These are phyloP conservation scores for Pouteria campechiana DNA, from an alignment of 179 eudicot species.

Conservation along the genomic window DNA sequence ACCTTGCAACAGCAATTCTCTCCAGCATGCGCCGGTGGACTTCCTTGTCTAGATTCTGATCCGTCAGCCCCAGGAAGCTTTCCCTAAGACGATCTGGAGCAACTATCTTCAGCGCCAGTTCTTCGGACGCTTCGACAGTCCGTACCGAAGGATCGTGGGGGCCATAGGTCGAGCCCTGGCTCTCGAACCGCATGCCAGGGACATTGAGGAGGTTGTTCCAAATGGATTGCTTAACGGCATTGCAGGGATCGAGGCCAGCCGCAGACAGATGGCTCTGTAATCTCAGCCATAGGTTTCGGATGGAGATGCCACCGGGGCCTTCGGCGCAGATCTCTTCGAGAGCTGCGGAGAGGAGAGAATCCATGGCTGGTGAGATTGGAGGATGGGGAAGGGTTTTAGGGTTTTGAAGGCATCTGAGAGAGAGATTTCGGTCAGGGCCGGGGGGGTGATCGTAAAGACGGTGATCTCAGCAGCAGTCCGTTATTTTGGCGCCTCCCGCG, in stretches of 20 bases:
- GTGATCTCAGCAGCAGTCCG: no score
- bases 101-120: slow-evolving; percentile 35
- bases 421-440: no score
- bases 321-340: slow-evolving; percentile 60
- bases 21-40: slow-evolving; percentile 56
- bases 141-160: slow-evolving; percentile 10
- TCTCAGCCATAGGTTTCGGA: slow-evolving; percentile 44
- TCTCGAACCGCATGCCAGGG: slow-evolving; percentile 39
- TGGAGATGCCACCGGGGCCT: slow-evolving; percentile 38
- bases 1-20: slow-evolving; percentile 77
- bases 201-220: slow-evolving; percentile 46
- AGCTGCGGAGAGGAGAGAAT: slow-evolving; percentile 44
- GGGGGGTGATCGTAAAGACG: no score
- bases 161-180: slow-evolving; percentile 7
- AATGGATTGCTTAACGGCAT: slow-evolving; percentile 46
- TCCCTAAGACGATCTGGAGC: slow-evolving; percentile 48
- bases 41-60: slow-evolving; percentile 32
- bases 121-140: slow-evolving; percentile 42
- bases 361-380: slow-evolving; percentile 35
- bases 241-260: slow-evolving; percentile 33
- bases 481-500: no score
- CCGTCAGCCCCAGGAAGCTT: slow-evolving; percentile 64
- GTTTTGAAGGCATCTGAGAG: no score
- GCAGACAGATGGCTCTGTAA: slow-evolving; percentile 34
- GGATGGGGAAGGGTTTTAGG: no score